These are phyloP conservation scores for Cercophora newfieldiana DNA, from an alignment of 495 filamentous ascomycete species.

Conservation along the genomic window DNA sequence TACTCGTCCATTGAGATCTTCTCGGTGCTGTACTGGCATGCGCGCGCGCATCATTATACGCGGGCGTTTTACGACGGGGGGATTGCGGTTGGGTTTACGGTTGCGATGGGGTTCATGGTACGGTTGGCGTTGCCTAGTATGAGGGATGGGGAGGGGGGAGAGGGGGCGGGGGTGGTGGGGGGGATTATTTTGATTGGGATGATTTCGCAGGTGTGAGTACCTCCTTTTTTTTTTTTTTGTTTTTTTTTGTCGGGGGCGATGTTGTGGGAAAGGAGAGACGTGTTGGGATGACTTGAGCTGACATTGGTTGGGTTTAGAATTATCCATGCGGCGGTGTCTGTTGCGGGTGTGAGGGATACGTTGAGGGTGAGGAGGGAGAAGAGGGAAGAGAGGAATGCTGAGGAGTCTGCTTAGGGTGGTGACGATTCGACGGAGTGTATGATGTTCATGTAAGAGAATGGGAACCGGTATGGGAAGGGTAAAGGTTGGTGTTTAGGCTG, in stretches of 20 bases:
- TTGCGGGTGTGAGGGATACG: constrained; percentile 1
- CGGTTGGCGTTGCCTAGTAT: neutral
- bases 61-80: constrained; percentile 13
- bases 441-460: no score
- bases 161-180: neutral
- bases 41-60: neutral
- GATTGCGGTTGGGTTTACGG: neutral
- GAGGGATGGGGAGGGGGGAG: neutral
- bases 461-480: no score
- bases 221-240: neutral
- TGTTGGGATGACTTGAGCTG: neutral
- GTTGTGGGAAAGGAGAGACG: neutral
- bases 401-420: no score
- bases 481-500: no score
- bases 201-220: constrained; percentile 11
- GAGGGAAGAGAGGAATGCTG: neutral
- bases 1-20: constrained; percentile 6
- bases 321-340: neutral
- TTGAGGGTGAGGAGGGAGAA: constrained; percentile 19
- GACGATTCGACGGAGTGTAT: no score
- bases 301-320: neutral
- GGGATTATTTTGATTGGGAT: constrained; percentile 1
- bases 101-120: constrained; percentile 13
- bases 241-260: neutral
- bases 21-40: neutral